Base-by-base conservation (phyloP, 345 rosid species). In the Fremontodendron californicum region DNA sequence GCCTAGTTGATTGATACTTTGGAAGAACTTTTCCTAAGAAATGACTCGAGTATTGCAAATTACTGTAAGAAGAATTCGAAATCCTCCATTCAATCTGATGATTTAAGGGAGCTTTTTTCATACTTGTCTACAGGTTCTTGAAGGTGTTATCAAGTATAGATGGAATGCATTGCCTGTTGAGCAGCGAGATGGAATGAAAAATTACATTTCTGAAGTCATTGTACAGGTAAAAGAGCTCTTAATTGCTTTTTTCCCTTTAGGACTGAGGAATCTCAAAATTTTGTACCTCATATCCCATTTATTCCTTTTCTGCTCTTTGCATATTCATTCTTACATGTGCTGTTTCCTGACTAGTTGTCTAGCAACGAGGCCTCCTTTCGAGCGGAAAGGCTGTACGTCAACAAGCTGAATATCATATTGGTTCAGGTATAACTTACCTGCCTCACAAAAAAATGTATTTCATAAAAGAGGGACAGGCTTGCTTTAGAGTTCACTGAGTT, bases 111-210 rank as follows among this genome's bases (percentile, higher is more conserved):
- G 9, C 40, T n/a, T 46, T 58, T 23, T 69, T 68, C 0, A 11
- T 58, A n/a, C 65, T 33, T 48, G 54, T 85, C 33, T 78, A 25
- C 86, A 96, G 99, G 98, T 96, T 67, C 90, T 96, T 66, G 99
- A 96, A 87, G 94, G 98, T 74, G 99, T 96, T 66, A 94, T 96
- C 35, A 96, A 96, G 88, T 96, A 96, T 74, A 88, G 98, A 80
- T 96, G 99, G 99, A 96, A 96, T 80, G 98, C 97, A 4, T 87
- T 96, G 82, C 99, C 99, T 13, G 94, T 81, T 76, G 96, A 91
- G 78, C 99, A 96, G 76, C 89, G 99, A 69, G 99, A 96, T 89
- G 98, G 99, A 66, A 96, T 96, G 98, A 96, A 91, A 89, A 96
- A 96, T 80, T 94, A 96, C 82, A 96, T 96, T 79, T 96, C 99